Percentiles rank a stretch among this genome's conserved stretches.
These are phyloP conservation scores for Panicum hallii DNA, from an alignment of 202 grass and related monocot genomes.

Conservation along the genomic window DNA sequence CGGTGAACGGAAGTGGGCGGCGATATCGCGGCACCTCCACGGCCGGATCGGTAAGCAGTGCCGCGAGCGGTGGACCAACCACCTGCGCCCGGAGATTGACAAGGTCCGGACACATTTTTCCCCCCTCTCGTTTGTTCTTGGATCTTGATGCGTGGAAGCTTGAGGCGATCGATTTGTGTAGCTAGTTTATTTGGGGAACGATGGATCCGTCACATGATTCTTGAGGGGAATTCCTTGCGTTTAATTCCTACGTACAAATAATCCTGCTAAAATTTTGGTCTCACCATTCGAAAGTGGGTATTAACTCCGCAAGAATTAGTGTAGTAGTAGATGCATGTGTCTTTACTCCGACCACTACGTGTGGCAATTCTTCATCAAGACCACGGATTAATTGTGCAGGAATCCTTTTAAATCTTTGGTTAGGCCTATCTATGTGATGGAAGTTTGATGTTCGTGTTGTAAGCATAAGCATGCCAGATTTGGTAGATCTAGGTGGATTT, in stretches of 20 bases:
- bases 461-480: neutral
- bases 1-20: conserved; percentile 61
- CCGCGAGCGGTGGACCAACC: conserved; percentile 70
- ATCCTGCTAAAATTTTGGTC: conserved; percentile 20
- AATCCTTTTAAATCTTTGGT: neutral
- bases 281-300: conserved; percentile 24
- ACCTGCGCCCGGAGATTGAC: conserved; percentile 57
- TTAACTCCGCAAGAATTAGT: conserved; percentile 45
- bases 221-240: neutral
- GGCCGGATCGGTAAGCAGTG: conserved; percentile 77
- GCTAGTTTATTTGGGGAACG: neutral
- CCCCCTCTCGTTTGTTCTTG: neutral
- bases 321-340: conserved; percentile 31
- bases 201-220: neutral
- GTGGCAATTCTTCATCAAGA: conserved; percentile 18
- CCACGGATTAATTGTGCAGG: conserved; percentile 8
- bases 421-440: neutral
- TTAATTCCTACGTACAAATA: conserved; percentile 28
- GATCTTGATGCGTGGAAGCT: neutral
- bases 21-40: conserved; percentile 41
- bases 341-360: conserved; percentile 40
- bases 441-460: neutral
- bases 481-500: no score
- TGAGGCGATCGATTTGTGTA: neutral
- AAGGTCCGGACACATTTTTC: conserved; percentile 36